Percentiles rank a stretch among this genome's conserved stretches.
These are phyloP conservation scores for Senna siamea DNA, from an alignment of 306 rosid species.

Conservation along the genomic window DNA sequence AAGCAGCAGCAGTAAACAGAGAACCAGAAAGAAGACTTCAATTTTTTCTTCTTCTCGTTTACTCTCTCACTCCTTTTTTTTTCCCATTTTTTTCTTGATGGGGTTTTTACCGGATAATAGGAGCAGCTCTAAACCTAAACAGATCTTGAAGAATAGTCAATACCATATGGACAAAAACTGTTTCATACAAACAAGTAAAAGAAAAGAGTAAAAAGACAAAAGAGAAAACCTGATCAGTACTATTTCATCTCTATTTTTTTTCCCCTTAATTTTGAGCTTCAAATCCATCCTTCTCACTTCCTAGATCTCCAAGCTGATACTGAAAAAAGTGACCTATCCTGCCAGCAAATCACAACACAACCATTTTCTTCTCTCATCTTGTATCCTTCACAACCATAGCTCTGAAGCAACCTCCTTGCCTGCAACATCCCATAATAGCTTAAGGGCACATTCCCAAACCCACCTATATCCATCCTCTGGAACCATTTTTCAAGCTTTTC, in stretches of 20 bases:
- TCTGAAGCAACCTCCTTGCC: slow-evolving; percentile 66
- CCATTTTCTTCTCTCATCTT: slow-evolving; percentile 81
- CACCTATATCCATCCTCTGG: slow-evolving; percentile 67
- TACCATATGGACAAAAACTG: slow-evolving; percentile 36
- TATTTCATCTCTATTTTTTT: slow-evolving; percentile 27
- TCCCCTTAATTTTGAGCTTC: slow-evolving; percentile 20
- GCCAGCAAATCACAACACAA: slow-evolving; percentile 71
- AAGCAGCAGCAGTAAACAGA: slow-evolving; percentile 27
- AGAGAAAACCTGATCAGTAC: slow-evolving; percentile 27
- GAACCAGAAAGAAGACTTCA: slow-evolving; percentile 20
- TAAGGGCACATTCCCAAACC: slow-evolving; percentile 63
- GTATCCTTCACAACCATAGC: slow-evolving; percentile 83
- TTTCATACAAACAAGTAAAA: slow-evolving; percentile 37
- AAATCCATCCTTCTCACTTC: slow-evolving; percentile 44
- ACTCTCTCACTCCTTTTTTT: not conserved
- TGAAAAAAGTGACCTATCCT: slow-evolving; percentile 76
- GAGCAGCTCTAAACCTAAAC: slow-evolving; percentile 7
- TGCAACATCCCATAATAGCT: slow-evolving; percentile 78
- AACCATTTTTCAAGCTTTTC: slow-evolving; percentile 83
- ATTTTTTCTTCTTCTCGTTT: slow-evolving; percentile 1
- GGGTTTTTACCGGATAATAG: slow-evolving; percentile 28
- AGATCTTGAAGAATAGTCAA: slow-evolving; percentile 40
- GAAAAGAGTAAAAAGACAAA: slow-evolving; percentile 2
- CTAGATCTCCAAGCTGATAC: slow-evolving; percentile 87
- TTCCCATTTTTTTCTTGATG: slow-evolving; percentile 16